phyloP scores from a whole-genome alignment of 2,329 filamentous ascomycete genomes.

The Penicillium verrucosum region DNA sequence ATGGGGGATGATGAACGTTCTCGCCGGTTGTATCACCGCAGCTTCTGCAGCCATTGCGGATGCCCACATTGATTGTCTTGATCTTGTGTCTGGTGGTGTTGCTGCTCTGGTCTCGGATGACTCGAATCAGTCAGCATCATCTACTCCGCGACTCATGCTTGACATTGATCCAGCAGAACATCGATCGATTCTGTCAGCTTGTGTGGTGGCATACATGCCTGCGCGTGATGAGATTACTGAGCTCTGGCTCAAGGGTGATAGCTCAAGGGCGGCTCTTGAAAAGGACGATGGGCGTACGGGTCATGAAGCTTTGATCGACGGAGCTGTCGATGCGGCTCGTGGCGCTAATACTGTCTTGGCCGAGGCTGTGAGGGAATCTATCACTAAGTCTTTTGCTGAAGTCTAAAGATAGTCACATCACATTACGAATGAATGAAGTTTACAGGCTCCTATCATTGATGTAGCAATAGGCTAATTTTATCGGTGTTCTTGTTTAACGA shows the following conservation, averaged over 20 bases:
- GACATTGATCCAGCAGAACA: constrained; percentile 84
- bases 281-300: constrained; percentile 37
- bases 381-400: constrained; percentile 39
- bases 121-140: constrained; percentile 18
- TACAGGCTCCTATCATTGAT: not conserved
- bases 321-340: constrained; percentile 61
- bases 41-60: constrained; percentile 90
- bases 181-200: constrained; percentile 71
- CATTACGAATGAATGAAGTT: constrained; percentile 25
- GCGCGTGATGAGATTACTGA: constrained; percentile 88
- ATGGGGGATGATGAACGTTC: constrained; percentile 87
- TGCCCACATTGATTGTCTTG: constrained; percentile 92
- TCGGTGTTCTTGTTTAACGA: not conserved
- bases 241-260: constrained; percentile 83
- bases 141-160: constrained; percentile 52
- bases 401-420: constrained; percentile 3
- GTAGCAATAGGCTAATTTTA: not conserved
- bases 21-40: constrained; percentile 89
- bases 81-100: constrained; percentile 83
- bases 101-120: constrained; percentile 67
- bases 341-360: constrained; percentile 59
- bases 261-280: constrained; percentile 33
- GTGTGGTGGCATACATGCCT: constrained; percentile 86
- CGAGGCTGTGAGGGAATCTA: constrained; percentile 59
- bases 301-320: constrained; percentile 57